These are phyloP conservation scores for Talinum fruticosum DNA, from an alignment of 148 eudicot species.

Conservation along the genomic window DNA sequence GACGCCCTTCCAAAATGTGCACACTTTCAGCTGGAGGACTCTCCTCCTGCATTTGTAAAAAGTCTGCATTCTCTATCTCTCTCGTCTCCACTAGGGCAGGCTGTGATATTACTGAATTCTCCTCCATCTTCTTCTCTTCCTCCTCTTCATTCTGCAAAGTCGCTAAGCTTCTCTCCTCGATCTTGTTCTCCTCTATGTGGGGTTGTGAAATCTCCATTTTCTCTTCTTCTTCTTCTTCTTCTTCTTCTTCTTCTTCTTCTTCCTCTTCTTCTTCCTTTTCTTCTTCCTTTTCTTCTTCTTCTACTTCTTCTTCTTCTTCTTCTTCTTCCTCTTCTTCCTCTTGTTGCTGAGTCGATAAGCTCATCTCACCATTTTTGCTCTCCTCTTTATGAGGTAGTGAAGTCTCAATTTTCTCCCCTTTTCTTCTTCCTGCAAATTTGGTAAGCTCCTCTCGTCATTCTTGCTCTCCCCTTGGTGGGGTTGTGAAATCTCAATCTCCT, in stretches of 20 bases:
- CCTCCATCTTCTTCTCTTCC: constrained; percentile 4
- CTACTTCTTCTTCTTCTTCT: too few species aligned
- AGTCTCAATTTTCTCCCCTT: not conserved
- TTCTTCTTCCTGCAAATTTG: not conserved
- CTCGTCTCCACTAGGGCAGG: not conserved
- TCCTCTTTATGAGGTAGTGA: not conserved
- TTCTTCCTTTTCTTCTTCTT: too few species aligned
- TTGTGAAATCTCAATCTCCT: not conserved
- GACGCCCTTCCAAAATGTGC: constrained; percentile 2
- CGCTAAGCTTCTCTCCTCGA: not conserved
- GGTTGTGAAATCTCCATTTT: constrained; percentile 1
- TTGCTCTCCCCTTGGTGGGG: too few species aligned
- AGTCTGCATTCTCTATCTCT: not conserved
- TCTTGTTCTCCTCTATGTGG: not conserved
- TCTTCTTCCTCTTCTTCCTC: constrained; percentile 3
- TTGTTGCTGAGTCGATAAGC: not conserved
- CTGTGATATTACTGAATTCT: not conserved
- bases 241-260: too few species aligned
- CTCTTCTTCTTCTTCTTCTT: not conserved
- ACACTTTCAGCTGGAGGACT: constrained; percentile 15
- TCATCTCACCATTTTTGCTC: not conserved
- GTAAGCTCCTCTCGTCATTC: too few species aligned
- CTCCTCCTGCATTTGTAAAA: constrained; percentile 13
- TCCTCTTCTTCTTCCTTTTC: too few species aligned
- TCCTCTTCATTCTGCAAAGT: not conserved